Evolutionary conservation across 2,329 filamentous ascomycete genomes (phyloP), one percentile per base, ranked within the genome.

Genomic region (Calonectria pauciramosa): DNA sequence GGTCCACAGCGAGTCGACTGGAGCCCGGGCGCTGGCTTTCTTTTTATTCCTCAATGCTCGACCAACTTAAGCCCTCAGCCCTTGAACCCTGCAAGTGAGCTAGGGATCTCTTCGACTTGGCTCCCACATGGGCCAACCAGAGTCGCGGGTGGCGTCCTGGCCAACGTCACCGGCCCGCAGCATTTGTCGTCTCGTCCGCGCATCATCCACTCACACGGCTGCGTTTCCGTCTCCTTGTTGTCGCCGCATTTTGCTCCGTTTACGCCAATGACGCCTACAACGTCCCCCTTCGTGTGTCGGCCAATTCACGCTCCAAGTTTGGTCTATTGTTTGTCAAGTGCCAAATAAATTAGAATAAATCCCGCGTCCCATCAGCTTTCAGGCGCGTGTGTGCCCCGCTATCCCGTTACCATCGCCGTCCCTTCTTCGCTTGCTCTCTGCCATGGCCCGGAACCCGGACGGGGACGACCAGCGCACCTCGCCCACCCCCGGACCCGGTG

Each of bases 81-180:
- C 67, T 32, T 16, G 38, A 49, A 32, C 51, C 66, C 66, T 68
- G 66, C 18, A 59, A 30, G 23, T 20, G 28, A 23, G 51, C 66
- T 41, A 60, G 41, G 63, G 54, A 66, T 60, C 26, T 60, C 28
- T 20, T 41, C 59, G 18, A 56, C 23, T 28, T 51, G 56, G n/a
- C 64, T 26, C 38, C 34, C 32, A 38, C 52, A 56, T 26, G 38
- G 52, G 69, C 79, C 79, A 80, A 80, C 73, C 72, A 76, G 56
- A 73, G 70, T 32, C 20, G 30, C 75, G 73, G 70, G 76, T 80
- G 77, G 75, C 78, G 73, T 54, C 69, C 44, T 78, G 56, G 52
- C 77, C 64, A 80, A 81, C 79, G 79, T 81, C 79, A 80, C 78
- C 68, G 77, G 73, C 60, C 79, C 79, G 74, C 74, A 77, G 65